A percentile compares a stretch with the other conserved stretches of the same genome.
Evolutionary conservation across 2,329 filamentous ascomycete species (phyloP).

Genomic region (Xylariomycetidae sp.): DNA sequence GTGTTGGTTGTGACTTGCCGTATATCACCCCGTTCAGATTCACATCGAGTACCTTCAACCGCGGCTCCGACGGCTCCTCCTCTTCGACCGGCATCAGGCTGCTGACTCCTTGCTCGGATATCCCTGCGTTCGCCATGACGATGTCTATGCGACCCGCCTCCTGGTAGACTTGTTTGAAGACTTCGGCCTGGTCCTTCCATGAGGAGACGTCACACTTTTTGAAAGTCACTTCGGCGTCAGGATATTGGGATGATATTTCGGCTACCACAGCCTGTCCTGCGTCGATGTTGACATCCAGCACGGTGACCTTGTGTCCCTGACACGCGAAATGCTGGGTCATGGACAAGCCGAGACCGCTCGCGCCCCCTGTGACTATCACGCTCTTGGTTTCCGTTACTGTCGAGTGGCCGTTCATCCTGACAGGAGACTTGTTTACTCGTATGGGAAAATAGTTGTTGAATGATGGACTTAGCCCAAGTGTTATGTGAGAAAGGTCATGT

Average conservation of each 20-base stretch:
- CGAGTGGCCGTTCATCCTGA: too few species aligned
- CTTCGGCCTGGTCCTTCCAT: conserved; percentile 31
- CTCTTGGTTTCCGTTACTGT: too few species aligned
- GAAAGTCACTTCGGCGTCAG: conserved; percentile 23
- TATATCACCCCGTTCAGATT: conserved; percentile 38
- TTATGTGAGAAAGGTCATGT: too few species aligned
- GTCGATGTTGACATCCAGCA: conserved; percentile 26
- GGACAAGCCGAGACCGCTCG: conserved; percentile 30
- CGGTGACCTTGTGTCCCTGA: conserved; percentile 25
- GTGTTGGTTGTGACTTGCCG: conserved; percentile 29
- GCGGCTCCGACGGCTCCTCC: conserved; percentile 21
- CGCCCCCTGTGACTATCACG: conserved; percentile 31
- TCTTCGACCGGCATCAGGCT: conserved; percentile 18
- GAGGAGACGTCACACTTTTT: conserved; percentile 31
- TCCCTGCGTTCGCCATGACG: conserved; percentile 46
- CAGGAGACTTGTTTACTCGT: too few species aligned
- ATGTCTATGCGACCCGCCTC: conserved; percentile 36
- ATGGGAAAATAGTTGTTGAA: too few species aligned
- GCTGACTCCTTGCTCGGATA: conserved; percentile 35
- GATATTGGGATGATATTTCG: conserved; percentile 21
- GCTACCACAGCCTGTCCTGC: conserved; percentile 20
- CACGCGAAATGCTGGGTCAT: conserved; percentile 32
- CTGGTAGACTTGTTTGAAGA: conserved; percentile 28
- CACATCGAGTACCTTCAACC: conserved; percentile 25
- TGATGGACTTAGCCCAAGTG: too few species aligned